Evolutionary conservation across 345 rosid species (phyloP), one percentile per base, ranked within the genome.

Genomic region (Gossypium mustelinum): DNA sequence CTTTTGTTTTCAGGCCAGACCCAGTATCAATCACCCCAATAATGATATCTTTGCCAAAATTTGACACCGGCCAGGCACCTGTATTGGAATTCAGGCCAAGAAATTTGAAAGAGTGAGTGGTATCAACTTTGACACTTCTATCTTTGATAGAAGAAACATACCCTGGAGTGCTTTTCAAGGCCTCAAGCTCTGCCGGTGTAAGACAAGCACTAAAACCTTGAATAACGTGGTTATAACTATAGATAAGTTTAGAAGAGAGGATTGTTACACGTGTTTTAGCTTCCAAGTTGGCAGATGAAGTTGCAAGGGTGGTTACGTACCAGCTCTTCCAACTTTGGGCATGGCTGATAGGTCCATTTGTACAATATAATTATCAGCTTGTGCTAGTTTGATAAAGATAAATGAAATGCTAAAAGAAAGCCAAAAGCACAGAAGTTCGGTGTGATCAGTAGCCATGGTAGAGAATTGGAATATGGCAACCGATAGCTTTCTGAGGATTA

Each of bases 1-100:
- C 88, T 85, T 22, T 67, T 45, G 20, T 86, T 87, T 60, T 87
- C 90, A 0, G 88, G 88, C 88, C 90, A 87, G 4, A 87, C 56
- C 18, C 87, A 2, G 85, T 34, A 64, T 87, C 90, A 39, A 83
- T 79, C 3, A 87, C 67, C 20, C 90, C 90, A 29, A 82, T 71
- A 17, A 87, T 87, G n/a, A 82, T 69, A 61, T 82, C 82, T 70
- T 77, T 39, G 43, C 90, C 90, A 6, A 76, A 82, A 17, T 79
- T 47, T 1, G 90, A 83, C 9, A 22, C 76, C 3, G 88, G 79
- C 90, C 88, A 83, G 1, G 68, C 72, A 0, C 87, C 90, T 0
- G 79, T 72, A 14, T 66, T 57, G 2, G 84, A n/a, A 29, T 12
- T 63, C n/a, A 83, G 81, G 60, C 82, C 85, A 43, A 86, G 79